A percentile compares a stretch with the other conserved stretches of the same genome.
Evolutionary conservation across 169 alveolate genomes (phyloP).

Genomic region (Eimeria nieschulzi): DNA sequence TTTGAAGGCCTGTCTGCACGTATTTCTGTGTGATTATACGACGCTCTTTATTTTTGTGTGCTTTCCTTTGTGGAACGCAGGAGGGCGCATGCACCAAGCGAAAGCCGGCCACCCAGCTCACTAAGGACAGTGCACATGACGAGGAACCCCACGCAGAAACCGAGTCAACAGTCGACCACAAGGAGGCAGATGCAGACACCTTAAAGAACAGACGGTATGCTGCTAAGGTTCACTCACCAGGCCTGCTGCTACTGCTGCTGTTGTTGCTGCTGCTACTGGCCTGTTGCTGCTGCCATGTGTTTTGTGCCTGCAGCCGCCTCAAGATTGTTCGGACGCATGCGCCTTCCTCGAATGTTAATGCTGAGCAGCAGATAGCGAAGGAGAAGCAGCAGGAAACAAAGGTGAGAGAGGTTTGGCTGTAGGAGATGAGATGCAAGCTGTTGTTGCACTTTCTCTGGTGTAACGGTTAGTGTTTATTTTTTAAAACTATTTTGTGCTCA

Average conservation of each 20-base stretch:
- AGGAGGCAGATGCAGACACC: conserved; percentile 49
- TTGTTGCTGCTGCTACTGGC: conserved; percentile 6
- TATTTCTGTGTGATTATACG: too few species aligned
- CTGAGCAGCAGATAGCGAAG: conserved; percentile 42
- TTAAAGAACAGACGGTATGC: conserved; percentile 57
- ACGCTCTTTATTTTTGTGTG: neutral
- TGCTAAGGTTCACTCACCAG: neutral
- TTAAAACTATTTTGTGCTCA: too few species aligned
- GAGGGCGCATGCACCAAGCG: conserved; percentile 61
- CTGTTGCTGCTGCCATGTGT: conserved; percentile 15
- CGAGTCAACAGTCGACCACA: neutral
- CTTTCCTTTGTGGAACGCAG: neutral
- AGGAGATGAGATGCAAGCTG: too few species aligned
- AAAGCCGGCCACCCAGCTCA: conserved; percentile 26
- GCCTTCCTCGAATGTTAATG: conserved; percentile 17
- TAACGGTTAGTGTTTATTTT: too few species aligned
- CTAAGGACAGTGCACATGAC: conserved; percentile 17
- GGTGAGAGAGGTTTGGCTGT: neutral
- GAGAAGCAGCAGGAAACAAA: neutral
- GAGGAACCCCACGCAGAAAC: conserved; percentile 6
- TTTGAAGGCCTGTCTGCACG: too few species aligned
- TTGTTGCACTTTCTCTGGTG: too few species aligned
- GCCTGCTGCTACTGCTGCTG: neutral
- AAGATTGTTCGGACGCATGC: conserved; percentile 61
- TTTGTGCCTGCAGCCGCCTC: conserved; percentile 44